Evolutionary conservation across 441 rosid genomes (phyloP).

Genomic region (Manihot esculenta): DNA sequence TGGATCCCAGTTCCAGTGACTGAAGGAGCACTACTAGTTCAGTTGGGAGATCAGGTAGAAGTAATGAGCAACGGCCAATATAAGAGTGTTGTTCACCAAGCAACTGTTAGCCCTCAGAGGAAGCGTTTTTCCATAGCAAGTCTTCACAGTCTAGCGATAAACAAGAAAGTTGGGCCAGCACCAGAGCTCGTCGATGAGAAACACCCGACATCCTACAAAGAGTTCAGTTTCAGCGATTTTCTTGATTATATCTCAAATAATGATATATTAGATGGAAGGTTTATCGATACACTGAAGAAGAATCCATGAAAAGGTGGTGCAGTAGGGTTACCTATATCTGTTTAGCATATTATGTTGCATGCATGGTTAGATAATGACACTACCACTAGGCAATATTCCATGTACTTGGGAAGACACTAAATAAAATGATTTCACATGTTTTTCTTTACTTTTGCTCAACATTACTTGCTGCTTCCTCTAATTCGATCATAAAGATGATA

Average conservation of each 20-base stretch:
- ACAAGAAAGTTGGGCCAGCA: constrained; percentile 55
- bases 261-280: constrained; percentile 16
- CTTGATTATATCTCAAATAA: constrained; percentile 37
- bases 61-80: constrained; percentile 71
- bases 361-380: constrained; percentile 1
- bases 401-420: not conserved
- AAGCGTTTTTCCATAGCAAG: constrained; percentile 61
- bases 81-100: constrained; percentile 66
- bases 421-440: not conserved
- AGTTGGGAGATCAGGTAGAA: constrained; percentile 68
- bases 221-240: constrained; percentile 54
- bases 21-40: constrained; percentile 57
- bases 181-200: constrained; percentile 40
- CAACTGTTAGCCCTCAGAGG: constrained; percentile 39
- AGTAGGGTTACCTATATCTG: not conserved
- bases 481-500: not conserved
- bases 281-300: constrained; percentile 15
- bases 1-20: constrained; percentile 52
- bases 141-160: constrained; percentile 58
- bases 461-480: not conserved
- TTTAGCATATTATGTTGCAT: not conserved
- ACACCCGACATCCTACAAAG: constrained; percentile 45
- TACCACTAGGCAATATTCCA: not conserved
- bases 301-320: constrained; percentile 3
- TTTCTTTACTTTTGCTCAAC: not conserved